Conservation (phyloP, 129 eudicot species). For the Flaveria bidentis region DNA sequence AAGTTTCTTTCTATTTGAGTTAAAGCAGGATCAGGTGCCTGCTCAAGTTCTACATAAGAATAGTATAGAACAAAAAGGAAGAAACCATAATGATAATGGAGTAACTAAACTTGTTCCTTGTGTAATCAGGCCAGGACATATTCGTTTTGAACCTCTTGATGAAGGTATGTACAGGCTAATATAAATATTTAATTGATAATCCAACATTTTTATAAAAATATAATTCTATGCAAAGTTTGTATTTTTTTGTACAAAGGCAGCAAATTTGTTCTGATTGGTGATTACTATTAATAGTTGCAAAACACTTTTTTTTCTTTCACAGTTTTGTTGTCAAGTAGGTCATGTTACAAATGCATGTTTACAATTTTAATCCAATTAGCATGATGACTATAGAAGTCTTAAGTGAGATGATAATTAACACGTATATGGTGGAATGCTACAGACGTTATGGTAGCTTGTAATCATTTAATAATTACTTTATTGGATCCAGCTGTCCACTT, state of each 20-base stretch:
- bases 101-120: slow-evolving; percentile 61
- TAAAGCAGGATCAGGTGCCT: slow-evolving; percentile 54
- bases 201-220: background rate
- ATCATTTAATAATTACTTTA: background rate
- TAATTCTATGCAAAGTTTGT: background rate
- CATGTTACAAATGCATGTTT: background rate
- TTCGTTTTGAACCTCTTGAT: slow-evolving; percentile 77
- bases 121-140: slow-evolving; percentile 82
- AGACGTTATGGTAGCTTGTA: background rate
- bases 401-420: background rate
- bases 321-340: slow-evolving; percentile 5
- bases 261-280: background rate
- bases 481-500: background rate
- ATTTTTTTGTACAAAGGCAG: background rate
- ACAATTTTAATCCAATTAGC: slow-evolving; percentile 1
- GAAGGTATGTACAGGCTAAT: slow-evolving; percentile 48
- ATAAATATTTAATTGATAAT: background rate
- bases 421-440: slow-evolving; percentile 5
- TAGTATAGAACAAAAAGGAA: slow-evolving; percentile 24
- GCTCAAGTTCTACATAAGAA: slow-evolving; percentile 22
- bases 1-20: slow-evolving; percentile 41
- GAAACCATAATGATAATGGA: slow-evolving; percentile 41
- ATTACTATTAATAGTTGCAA: background rate
- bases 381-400: background rate
- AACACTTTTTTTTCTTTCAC: background rate